Evolutionary conservation across 225 moss, liverwort and hornwort species (phyloP), one percentile per base, ranked within the genome.

Genomic region (Physcomitrium patens): DNA sequence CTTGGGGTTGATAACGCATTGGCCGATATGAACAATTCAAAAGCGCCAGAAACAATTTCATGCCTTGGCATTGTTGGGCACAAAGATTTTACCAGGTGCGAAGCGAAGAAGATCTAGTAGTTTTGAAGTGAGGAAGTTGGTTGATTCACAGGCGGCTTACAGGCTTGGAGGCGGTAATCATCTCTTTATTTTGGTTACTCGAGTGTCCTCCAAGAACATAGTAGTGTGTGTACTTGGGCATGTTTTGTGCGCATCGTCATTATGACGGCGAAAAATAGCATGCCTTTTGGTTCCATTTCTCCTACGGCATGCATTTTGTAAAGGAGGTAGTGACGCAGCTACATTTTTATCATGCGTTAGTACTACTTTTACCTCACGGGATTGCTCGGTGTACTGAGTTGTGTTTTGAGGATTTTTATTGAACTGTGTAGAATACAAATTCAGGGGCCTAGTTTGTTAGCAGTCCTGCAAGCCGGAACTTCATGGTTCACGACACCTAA

Each of bases 61-160:
- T 19, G 11, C 47, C 24, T 37, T 73, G 67, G 22, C 12, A 7
- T 43, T 60, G 16, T 55, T 69, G 51, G 51, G 69, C 16, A 48
- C 55, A 75, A 27, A 17, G 49, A 18, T 46, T 27, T 54, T 26
- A 24, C 15, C 65, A 54, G 58, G 61, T 79, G 45, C 44, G 20
- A 67, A 45, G 60, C 26, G 46, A 73, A 28, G 75, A 60, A 46
- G 71, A 59, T 70, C 23, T 31, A 78, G 31, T 37, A 7, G 31
- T 37, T 37, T 7, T 37, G 31, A 37, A 37, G 31, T 37, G 31
- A 37, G 31, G 7, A 37, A 37, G 31, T 37, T 37, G 31, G 4
- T 37, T 37, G 31, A 37, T 37, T 37, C 31, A 4, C 31, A 37
- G 31, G 7, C 31, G 31, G 31, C 31, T 7, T 4, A 37, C 31